Conservation (phyloP, 2,329 filamentous ascomycete genomes). For the Colletotrichum sp. region DNA sequence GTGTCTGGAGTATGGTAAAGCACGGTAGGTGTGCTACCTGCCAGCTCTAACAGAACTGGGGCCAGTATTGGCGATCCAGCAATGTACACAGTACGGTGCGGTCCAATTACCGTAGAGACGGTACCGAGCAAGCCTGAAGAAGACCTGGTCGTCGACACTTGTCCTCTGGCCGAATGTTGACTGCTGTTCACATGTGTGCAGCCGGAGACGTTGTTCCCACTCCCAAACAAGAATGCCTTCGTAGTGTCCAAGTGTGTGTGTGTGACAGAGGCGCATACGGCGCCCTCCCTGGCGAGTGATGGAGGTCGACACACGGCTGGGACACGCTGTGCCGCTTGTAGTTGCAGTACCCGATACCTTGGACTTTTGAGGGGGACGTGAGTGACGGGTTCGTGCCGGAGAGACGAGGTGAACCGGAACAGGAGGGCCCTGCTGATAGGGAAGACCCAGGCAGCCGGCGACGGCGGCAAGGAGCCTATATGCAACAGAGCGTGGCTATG, state of each 20-base stretch:
- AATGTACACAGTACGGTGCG: neutral
- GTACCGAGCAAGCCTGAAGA: neutral
- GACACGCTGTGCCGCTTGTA: neutral
- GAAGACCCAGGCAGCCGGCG: slow-evolving; percentile 13
- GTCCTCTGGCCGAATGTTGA: neutral
- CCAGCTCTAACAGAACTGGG: neutral
- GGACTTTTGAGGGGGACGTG: neutral
- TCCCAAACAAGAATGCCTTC: neutral
- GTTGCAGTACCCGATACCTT: neutral
- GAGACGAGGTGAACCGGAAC: neutral
- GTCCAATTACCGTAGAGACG: neutral
- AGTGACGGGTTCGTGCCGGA: neutral
- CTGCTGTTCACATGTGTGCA: neutral
- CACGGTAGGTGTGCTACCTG: neutral
- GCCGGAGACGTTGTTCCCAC: neutral
- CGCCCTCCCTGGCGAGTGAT: neutral
- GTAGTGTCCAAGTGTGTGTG: neutral
- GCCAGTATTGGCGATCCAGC: neutral
- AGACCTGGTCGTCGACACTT: neutral
- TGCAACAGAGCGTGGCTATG: slow-evolving; percentile 16
- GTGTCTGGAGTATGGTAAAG: neutral
- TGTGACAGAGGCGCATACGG: neutral
- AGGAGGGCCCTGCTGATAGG: neutral
- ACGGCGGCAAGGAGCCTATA: slow-evolving; percentile 13
- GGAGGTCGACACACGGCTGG: neutral